phyloP scores from a whole-genome alignment of 2,329 filamentous ascomycete species.

The Truncatella angustata region DNA sequence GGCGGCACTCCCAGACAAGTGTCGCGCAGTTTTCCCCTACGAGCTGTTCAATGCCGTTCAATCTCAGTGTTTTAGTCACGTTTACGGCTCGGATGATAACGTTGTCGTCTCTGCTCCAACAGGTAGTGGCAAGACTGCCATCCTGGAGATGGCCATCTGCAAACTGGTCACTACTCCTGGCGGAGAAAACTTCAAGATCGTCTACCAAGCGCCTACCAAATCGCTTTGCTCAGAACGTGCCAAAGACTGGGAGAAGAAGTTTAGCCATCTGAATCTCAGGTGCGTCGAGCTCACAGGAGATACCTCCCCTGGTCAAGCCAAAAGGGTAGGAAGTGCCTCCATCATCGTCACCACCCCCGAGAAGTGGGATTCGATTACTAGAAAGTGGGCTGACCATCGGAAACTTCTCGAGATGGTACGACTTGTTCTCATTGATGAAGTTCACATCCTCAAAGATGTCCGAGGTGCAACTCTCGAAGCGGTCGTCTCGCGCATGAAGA shows the following conservation, averaged over 20 bases:
- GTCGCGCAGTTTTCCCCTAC: slow-evolving; percentile 70
- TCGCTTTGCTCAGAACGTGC: slow-evolving; percentile 76
- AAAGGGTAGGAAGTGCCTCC: slow-evolving; percentile 68
- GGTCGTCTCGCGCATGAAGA: slow-evolving; percentile 85
- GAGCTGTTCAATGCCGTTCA: slow-evolving; percentile 79
- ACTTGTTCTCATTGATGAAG: slow-evolving; percentile 82
- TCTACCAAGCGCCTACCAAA: slow-evolving; percentile 85
- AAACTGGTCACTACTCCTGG: slow-evolving; percentile 57
- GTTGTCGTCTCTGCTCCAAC: slow-evolving; percentile 79
- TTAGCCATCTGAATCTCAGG: slow-evolving; percentile 62
- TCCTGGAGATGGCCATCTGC: slow-evolving; percentile 81
- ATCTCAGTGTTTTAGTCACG: slow-evolving; percentile 69
- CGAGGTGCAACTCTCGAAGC: slow-evolving; percentile 80
- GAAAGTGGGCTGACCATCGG: slow-evolving; percentile 81
- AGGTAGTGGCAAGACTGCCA: slow-evolving; percentile 79
- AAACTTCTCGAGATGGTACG: slow-evolving; percentile 73
- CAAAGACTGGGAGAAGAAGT: slow-evolving; percentile 76
- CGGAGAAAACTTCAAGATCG: slow-evolving; percentile 69
- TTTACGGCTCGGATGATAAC: slow-evolving; percentile 71
- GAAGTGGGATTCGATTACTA: slow-evolving; percentile 88
- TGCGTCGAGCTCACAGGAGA: slow-evolving; percentile 82
- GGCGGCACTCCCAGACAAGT: slow-evolving; percentile 64
- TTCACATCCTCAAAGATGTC: slow-evolving; percentile 79
- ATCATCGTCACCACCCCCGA: slow-evolving; percentile 88
- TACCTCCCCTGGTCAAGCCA: slow-evolving; percentile 65